A percentile compares a stretch with the other conserved stretches of the same genome.
Evolutionary conservation across 2,329 filamentous ascomycete species (phyloP).

Genomic region (Beauveria australis): DNA sequence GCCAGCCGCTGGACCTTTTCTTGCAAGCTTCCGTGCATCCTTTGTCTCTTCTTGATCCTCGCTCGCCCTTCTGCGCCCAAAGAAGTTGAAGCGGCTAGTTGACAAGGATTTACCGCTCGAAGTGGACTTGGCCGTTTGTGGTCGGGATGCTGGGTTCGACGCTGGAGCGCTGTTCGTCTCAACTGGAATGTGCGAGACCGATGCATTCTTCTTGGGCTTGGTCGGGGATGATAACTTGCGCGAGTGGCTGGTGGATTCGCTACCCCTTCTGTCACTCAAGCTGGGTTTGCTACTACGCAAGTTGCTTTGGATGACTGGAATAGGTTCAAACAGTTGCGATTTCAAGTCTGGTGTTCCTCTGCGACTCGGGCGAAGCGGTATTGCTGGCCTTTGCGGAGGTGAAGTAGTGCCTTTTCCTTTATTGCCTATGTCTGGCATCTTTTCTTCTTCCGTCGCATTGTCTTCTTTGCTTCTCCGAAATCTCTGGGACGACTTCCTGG

Average conservation of each 20-base stretch:
- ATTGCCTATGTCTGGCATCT: constrained; percentile 18
- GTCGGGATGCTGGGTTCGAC: not conserved
- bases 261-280: constrained; percentile 35
- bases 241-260: constrained; percentile 26
- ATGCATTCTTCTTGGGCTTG: constrained; percentile 21
- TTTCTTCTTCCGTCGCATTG: constrained; percentile 28
- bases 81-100: constrained; percentile 65
- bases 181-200: constrained; percentile 23
- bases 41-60: constrained; percentile 33
- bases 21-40: constrained; percentile 31
- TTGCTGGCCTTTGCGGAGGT: constrained; percentile 14
- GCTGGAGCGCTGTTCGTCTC: not conserved
- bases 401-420: constrained; percentile 20
- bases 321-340: constrained; percentile 41
- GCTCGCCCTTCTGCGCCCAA: constrained; percentile 61
- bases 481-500: constrained; percentile 53
- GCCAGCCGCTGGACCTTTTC: constrained; percentile 81
- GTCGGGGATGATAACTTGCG: constrained; percentile 23
- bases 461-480: constrained; percentile 28
- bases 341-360: constrained; percentile 58
- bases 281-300: constrained; percentile 39
- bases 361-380: constrained; percentile 49
- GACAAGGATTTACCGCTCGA: constrained; percentile 52
- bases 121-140: constrained; percentile 25
- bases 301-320: constrained; percentile 56